These are phyloP conservation scores for Aspergillus sojae DNA, from an alignment of 2,329 filamentous ascomycete species.

Conservation along the genomic window DNA sequence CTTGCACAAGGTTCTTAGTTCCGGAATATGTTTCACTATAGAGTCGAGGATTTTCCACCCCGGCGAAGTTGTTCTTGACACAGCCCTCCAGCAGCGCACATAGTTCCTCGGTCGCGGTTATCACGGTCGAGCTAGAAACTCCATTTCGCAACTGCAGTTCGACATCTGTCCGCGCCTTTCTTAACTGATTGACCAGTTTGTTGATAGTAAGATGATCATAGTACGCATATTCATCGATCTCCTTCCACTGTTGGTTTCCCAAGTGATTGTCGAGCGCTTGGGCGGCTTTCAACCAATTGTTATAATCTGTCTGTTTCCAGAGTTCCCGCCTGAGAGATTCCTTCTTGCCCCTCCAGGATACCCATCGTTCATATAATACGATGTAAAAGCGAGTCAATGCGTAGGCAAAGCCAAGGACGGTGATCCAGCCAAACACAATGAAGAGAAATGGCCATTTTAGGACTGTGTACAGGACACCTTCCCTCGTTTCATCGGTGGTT, in stretches of 20 bases:
- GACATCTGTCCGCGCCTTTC: conserved; percentile 45
- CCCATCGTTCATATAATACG: conserved; percentile 84
- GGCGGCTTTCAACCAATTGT: conserved; percentile 81
- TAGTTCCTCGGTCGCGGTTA: conserved; percentile 71
- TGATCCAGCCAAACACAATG: conserved; percentile 78
- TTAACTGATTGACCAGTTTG: conserved; percentile 74
- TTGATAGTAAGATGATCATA: conserved; percentile 87
- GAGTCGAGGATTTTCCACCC: conserved; percentile 88
- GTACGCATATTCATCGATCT: conserved; percentile 65
- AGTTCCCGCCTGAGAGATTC: conserved; percentile 72
- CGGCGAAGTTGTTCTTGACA: conserved; percentile 96
- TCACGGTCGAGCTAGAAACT: conserved; percentile 28
- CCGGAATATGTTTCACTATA: conserved; percentile 98
- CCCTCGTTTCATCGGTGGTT: conserved; percentile 86
- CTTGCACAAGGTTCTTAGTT: conserved; percentile 92
- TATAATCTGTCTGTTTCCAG: conserved; percentile 72
- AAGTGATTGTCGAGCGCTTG: conserved; percentile 78
- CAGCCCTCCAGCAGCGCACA: conserved; percentile 80
- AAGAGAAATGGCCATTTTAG: conserved; percentile 90
- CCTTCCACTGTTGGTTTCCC: conserved; percentile 64
- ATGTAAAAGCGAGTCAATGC: conserved; percentile 85
- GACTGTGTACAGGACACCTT: conserved; percentile 86
- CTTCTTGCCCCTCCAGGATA: conserved; percentile 83
- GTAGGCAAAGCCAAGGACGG: conserved; percentile 73
- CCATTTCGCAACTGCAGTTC: conserved; percentile 39